phyloP scores from a whole-genome alignment of 2,329 filamentous ascomycete genomes.

The Phyllosticta citriasiana region DNA sequence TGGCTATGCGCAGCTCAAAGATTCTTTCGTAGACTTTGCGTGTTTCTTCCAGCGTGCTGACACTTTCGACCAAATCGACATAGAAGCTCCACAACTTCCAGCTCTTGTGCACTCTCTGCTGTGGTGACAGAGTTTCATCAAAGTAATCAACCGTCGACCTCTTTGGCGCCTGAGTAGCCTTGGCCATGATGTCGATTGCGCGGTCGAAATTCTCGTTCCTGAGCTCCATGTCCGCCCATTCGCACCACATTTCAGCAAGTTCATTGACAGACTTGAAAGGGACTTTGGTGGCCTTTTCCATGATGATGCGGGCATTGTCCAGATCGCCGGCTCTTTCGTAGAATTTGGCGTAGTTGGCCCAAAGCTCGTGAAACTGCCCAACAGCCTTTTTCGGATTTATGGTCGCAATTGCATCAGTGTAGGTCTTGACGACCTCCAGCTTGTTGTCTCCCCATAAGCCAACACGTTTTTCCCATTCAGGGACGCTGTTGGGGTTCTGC shows the following conservation, averaged over 20 bases:
- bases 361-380: slow-evolving; percentile 87
- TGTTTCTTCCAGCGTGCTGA: slow-evolving; percentile 82
- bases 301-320: slow-evolving; percentile 76
- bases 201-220: slow-evolving; percentile 93
- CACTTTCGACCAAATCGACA: slow-evolving; percentile 92
- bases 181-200: slow-evolving; percentile 91
- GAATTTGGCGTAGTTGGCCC: slow-evolving; percentile 94
- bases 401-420: slow-evolving; percentile 85
- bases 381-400: slow-evolving; percentile 91
- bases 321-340: slow-evolving; percentile 85
- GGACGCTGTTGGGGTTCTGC: slow-evolving; percentile 92
- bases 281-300: slow-evolving; percentile 97
- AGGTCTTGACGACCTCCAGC: slow-evolving; percentile 82
- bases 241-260: slow-evolving; percentile 95
- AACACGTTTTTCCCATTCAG: slow-evolving; percentile 96
- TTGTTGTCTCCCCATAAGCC: slow-evolving; percentile 92
- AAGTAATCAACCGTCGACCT: slow-evolving; percentile 98
- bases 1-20: slow-evolving; percentile 95
- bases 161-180: slow-evolving; percentile 94
- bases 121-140: slow-evolving; percentile 84
- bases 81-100: slow-evolving; percentile 99
- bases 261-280: slow-evolving; percentile 97
- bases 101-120: slow-evolving; percentile 95
- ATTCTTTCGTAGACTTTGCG: slow-evolving; percentile 93
- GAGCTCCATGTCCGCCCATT: slow-evolving; percentile 98